These are phyloP conservation scores for Capillidium heterosporum DNA, from an alignment of 371 early-diverging fungal species.

Conservation along the genomic window DNA sequence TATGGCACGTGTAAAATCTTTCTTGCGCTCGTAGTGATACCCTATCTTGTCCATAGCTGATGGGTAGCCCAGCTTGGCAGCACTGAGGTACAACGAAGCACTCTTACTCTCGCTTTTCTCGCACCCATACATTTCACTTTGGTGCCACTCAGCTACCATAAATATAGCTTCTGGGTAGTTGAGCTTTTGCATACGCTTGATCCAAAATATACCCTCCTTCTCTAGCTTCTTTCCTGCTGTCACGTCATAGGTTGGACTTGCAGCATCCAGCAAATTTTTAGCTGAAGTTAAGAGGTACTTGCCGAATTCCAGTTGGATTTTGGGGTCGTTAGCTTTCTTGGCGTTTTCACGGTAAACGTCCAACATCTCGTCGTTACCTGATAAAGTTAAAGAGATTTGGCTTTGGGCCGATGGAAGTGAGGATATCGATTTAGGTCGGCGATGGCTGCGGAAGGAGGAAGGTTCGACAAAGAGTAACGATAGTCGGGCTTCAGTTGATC, in stretches of 20 bases:
- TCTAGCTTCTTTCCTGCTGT: neutral
- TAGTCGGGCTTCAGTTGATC: neutral
- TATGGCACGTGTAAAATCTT: slow-evolving; percentile 39
- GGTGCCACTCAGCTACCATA: slow-evolving; percentile 46
- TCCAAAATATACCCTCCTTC: slow-evolving; percentile 30
- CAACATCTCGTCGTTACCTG: neutral
- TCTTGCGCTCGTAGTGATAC: slow-evolving; percentile 30
- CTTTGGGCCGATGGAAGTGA: neutral
- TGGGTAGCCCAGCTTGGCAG: slow-evolving; percentile 19
- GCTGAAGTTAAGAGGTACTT: neutral
- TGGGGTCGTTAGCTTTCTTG: slow-evolving; percentile 8
- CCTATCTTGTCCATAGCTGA: slow-evolving; percentile 20
- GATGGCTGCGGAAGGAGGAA: neutral
- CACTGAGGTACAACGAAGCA: slow-evolving; percentile 14
- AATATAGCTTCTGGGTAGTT: slow-evolving; percentile 48
- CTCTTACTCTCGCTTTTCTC: slow-evolving; percentile 28
- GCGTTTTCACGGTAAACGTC: slow-evolving; percentile 40
- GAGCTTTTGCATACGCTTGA: slow-evolving; percentile 39
- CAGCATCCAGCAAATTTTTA: neutral
- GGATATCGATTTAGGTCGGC: neutral
- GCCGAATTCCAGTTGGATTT: slow-evolving; percentile 2
- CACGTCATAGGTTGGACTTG: neutral
- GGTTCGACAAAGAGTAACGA: neutral
- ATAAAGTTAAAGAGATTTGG: neutral
- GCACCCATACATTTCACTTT: slow-evolving; percentile 30